Base-by-base conservation (phyloP, 257 asterid genomes). In the Thymus quinquecostatus region DNA sequence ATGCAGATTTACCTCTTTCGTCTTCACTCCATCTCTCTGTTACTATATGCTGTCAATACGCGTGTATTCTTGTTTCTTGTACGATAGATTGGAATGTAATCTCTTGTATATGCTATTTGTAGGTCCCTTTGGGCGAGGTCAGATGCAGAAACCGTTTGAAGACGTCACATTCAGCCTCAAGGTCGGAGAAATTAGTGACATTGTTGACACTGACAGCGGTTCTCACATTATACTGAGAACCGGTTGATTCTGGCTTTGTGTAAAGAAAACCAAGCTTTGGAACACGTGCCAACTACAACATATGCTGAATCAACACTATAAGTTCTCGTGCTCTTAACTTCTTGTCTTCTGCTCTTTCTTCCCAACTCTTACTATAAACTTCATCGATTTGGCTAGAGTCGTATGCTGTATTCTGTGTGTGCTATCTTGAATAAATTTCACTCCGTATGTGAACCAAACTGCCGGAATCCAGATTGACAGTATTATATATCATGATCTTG, bases 61-160 rank as follows among this genome's bases (percentile, higher is more conserved):
- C 3, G 54, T 29, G 34, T 67, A 51, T 58, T 27, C 33, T 0
- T 30, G 57, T 75, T 60, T 55, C 55, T 71, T 67, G 32, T 10
- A 41, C 11, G 34, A 59, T 14, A 2, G 12, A 27, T 60, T 73
- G 30, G 54, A 40, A 13, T 2, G 29, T 12, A 48, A 51, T 58
- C 44, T 33, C 56, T 29, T 34, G 10, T 33, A 7, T 41, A 36
- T 68, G 28, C 63, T 54, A 9, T 9, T 48, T 48, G 72, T 83
- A 89, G 97, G 95, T 57, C 55, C 88, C 38, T 90, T 90, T 69
- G 92, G 91, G 64, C 91, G 81, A 74, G 95, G 95, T 43, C 88
- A 88, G 87, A 92, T 92, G 98, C 97, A 92, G 92, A 92, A 86
- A 71, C 95, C 95, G 40, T 92, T 92, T 80, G 98, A 93, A 79